Percentiles rank a stretch among this genome's conserved stretches.
These are phyloP conservation scores for Balakata baccata DNA, from an alignment of 345 rosid genomes.

Conservation along the genomic window DNA sequence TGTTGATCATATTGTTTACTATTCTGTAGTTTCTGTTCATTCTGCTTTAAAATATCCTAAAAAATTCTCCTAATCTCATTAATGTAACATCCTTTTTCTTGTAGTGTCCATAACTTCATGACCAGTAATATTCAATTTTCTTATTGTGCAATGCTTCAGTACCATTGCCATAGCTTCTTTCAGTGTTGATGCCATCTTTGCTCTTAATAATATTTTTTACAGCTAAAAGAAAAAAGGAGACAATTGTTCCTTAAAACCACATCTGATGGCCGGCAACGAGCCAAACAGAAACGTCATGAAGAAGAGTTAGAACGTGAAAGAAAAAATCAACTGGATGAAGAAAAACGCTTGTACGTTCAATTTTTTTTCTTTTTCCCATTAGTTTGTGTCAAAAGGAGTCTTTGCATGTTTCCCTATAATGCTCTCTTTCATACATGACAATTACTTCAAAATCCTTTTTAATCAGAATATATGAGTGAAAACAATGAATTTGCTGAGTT, in stretches of 20 bases:
- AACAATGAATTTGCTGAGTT: background rate
- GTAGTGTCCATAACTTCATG: too few species aligned
- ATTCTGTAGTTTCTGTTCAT: background rate
- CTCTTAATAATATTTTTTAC: conserved; percentile 19
- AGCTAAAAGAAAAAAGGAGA: conserved; percentile 83
- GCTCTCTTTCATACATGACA: background rate
- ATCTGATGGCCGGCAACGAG: conserved; percentile 81
- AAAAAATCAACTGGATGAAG: conserved; percentile 77
- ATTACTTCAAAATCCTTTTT: background rate
- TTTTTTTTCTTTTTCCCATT: background rate
- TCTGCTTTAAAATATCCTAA: background rate
- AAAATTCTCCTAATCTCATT: background rate
- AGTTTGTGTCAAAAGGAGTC: background rate
- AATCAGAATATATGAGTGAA: background rate
- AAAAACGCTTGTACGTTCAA: conserved; percentile 68
- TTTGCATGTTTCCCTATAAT: too few species aligned
- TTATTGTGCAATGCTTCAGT: background rate
- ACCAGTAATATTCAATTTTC: background rate
- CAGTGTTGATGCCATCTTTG: background rate
- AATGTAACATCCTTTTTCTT: background rate
- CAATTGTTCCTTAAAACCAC: conserved; percentile 87
- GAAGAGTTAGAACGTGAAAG: conserved; percentile 78
- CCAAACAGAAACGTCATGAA: conserved; percentile 83
- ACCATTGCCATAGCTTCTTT: background rate
- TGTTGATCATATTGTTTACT: background rate